Base-by-base conservation (phyloP, 2,329 filamentous ascomycete species). In the Coniochaeta sp. region DNA sequence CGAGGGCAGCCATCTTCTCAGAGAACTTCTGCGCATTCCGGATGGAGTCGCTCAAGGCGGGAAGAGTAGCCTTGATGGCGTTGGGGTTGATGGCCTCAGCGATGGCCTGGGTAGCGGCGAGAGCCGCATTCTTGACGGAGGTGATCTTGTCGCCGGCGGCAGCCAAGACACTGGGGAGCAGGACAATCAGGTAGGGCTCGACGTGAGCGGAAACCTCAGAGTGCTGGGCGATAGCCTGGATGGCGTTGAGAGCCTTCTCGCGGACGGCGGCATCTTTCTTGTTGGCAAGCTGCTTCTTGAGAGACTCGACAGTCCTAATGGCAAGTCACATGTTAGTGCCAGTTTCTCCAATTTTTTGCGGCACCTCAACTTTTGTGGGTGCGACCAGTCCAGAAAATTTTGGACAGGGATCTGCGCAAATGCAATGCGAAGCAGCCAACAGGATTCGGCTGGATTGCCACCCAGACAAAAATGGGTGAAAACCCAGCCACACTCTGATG, bases 91-190 rank as follows among this genome's bases (percentile, higher is more conserved):
- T 79, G 61, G 86, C 89, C 77, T 89, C 86, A 66, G 91, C 84
- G 66, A 99, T 94, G 71, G 90, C 84, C 62, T 91, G 72, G 62
- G 90, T 83, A 60, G 94, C 85, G 57, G 83, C 81, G 69, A 87
- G 83, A 58, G 91, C 91, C 59, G 90, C 89, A 68, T 89, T 91
- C 86, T 96, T 96, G 76, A 97, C 92, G 57, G 86, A 78, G 58
- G 83, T 82, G 76, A 95, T 94, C 88, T 99, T 99, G 85, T 97
- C 94, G 69, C 91, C 91, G 62, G 95, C 87, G 57, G 89, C 90
- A 58, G 83, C 76, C 59, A 99, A 83, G 62, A 92, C 84, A 60
- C 74, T 71, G 61, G 88, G 85, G 54, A 97, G 85, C 55, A 97
- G 85, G 61, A 82, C 76, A 61, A 95, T 80, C 61, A 99, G 83